Evolutionary conservation across 257 asterid species (phyloP).

Genomic region (Cinchona pubescens): DNA sequence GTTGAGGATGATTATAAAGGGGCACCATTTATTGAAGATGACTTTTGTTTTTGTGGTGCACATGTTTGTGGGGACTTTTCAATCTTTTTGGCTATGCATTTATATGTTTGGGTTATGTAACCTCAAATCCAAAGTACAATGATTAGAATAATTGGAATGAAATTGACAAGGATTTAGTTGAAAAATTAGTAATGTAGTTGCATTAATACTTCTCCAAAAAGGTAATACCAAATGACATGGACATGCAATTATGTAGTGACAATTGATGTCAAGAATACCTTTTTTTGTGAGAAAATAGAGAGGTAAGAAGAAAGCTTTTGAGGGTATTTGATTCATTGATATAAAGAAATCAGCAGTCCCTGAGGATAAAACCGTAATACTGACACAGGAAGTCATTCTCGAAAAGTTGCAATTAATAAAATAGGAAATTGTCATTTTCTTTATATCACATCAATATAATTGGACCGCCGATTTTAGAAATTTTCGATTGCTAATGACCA

Average conservation of each 20-base stretch:
- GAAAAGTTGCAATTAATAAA: background rate
- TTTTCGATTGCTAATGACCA: background rate
- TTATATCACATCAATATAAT: background rate
- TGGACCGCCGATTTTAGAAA: background rate
- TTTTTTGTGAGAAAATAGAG: background rate
- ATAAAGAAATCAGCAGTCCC: background rate
- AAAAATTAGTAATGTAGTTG: background rate
- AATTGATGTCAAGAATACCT: background rate
- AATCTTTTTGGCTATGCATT: background rate
- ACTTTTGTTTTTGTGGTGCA: slow-evolving; percentile 9
- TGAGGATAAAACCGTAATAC: background rate
- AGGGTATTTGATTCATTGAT: background rate
- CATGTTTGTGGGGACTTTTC: slow-evolving; percentile 8
- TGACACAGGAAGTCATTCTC: background rate
- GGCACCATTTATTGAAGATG: background rate
- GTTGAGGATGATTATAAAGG: slow-evolving; percentile 3
- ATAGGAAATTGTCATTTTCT: background rate
- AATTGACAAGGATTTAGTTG: slow-evolving; percentile 1
- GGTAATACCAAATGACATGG: background rate
- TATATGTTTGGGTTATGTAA: background rate
- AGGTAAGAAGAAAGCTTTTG: background rate
- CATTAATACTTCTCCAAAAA: background rate
- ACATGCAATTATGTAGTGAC: background rate
- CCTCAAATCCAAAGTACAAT: background rate
- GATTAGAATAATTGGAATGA: background rate